Percentiles rank a stretch among this genome's conserved stretches.
Evolutionary conservation across 2,329 filamentous ascomycete genomes (phyloP).

Genomic region (Fusarium sororula): DNA sequence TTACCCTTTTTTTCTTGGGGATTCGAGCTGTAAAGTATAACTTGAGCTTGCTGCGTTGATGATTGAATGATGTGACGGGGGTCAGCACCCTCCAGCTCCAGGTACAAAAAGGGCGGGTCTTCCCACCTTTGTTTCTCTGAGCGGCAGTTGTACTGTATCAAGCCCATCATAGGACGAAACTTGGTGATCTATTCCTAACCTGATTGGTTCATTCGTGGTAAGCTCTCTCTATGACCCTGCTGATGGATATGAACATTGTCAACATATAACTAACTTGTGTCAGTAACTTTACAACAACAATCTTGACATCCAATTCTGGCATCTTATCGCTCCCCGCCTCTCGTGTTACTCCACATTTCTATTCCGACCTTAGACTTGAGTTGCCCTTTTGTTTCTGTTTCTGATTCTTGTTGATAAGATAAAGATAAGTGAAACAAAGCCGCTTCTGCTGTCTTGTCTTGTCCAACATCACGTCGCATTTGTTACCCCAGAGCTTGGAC

Average conservation of each 20-base stretch:
- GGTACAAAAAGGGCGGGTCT: slow-evolving; percentile 47
- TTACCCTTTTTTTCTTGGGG: background rate
- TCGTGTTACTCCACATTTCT: slow-evolving; percentile 25
- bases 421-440: slow-evolving; percentile 6
- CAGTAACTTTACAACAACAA: background rate
- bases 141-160: slow-evolving; percentile 29
- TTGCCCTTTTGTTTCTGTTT: background rate
- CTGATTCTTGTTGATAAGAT: background rate
- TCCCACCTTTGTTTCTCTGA: slow-evolving; percentile 40
- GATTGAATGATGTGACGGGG: slow-evolving; percentile 34
- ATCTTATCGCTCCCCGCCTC: slow-evolving; percentile 5
- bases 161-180: slow-evolving; percentile 39
- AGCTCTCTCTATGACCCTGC: background rate
- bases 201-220: slow-evolving; percentile 28
- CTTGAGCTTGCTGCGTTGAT: slow-evolving; percentile 4
- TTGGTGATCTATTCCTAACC: background rate
- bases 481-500: slow-evolving; percentile 25
- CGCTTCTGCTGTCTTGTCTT: background rate
- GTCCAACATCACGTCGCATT: slow-evolving; percentile 6
- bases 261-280: background rate
- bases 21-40: background rate
- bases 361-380: slow-evolving; percentile 1
- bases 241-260: background rate
- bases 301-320: background rate
- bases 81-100: slow-evolving; percentile 4